phyloP scores from a whole-genome alignment of 1,284 basidiomycete species.

The Trichosporon faecale region DNA sequence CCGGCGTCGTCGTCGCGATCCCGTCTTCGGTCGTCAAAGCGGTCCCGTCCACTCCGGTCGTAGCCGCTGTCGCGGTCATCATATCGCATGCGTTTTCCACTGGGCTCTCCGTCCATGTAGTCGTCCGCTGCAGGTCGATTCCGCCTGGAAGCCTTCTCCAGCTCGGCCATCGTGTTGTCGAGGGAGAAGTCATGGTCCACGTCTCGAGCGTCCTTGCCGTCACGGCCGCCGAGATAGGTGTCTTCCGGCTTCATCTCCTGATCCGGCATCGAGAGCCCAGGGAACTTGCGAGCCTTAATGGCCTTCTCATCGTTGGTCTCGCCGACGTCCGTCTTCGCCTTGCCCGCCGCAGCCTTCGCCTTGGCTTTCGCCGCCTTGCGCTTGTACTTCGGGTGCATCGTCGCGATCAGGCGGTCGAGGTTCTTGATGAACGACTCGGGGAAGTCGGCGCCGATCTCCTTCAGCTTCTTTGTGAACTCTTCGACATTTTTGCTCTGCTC shows the following conservation, averaged over 20 bases:
- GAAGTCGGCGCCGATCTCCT: conserved; percentile 78
- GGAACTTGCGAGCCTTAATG: conserved; percentile 79
- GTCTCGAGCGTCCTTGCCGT: conserved; percentile 60
- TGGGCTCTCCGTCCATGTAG: conserved; percentile 53
- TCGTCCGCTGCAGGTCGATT: conserved; percentile 54
- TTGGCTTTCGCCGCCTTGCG: conserved; percentile 60
- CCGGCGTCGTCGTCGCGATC: conserved; percentile 25
- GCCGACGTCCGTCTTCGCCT: conserved; percentile 33
- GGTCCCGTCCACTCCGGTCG: conserved; percentile 50
- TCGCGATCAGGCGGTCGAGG: conserved; percentile 89
- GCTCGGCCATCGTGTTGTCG: conserved; percentile 82
- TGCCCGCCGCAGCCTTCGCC: conserved; percentile 34
- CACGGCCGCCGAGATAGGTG: conserved; percentile 54
- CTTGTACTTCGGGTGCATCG: conserved; percentile 95
- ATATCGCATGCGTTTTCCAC: conserved; percentile 60
- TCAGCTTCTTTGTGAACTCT: conserved; percentile 77
- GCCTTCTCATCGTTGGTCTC: conserved; percentile 61
- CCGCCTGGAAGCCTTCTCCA: conserved; percentile 61
- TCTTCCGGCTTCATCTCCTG: conserved; percentile 58
- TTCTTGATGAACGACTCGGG: conserved; percentile 85
- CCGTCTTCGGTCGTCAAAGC: conserved; percentile 19
- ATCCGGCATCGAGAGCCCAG: conserved; percentile 83
- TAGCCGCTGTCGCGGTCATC: conserved; percentile 51
- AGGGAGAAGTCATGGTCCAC: conserved; percentile 49
- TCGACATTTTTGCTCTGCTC: conserved; percentile 64